Percentiles rank a stretch among this genome's conserved stretches.
Conservation (phyloP, 2,329 filamentous ascomycete species). For the Pseudocercospora cruenta region DNA sequence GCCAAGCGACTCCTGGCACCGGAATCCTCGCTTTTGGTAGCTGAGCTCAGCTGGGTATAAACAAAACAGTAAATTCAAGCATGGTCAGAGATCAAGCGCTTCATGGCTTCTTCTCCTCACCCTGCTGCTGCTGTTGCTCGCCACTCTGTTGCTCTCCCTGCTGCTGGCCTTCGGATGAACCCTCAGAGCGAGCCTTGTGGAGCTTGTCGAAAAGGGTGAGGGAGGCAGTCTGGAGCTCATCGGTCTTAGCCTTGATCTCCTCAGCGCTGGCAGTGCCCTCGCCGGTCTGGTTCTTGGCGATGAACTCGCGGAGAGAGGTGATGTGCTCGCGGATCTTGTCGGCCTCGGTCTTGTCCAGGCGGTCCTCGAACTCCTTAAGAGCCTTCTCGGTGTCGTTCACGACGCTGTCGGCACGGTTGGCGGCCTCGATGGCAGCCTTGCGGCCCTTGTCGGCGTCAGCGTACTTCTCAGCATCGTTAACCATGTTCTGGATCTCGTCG, state of each 20-base stretch:
- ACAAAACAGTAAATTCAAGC: slow-evolving; percentile 21
- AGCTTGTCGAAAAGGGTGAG: slow-evolving; percentile 99
- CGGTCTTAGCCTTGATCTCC: slow-evolving; percentile 98
- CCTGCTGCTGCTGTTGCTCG: slow-evolving; percentile 45
- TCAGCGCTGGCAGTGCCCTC: slow-evolving; percentile 84
- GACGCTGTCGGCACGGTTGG: slow-evolving; percentile 96
- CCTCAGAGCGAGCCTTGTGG: slow-evolving; percentile 82
- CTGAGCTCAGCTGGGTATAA: slow-evolving; percentile 28
- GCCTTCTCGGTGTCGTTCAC: slow-evolving; percentile 98
- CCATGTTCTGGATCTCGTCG: slow-evolving; percentile 93
- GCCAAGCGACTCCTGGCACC: slow-evolving; percentile 5
- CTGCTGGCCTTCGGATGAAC: slow-evolving; percentile 48
- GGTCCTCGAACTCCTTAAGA: slow-evolving; percentile 93
- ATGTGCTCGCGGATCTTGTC: slow-evolving; percentile 97
- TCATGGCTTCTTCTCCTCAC: slow-evolving; percentile 74
- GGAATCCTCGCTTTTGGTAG: slow-evolving; percentile 26
- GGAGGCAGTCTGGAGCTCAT: slow-evolving; percentile 93
- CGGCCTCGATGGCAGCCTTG: slow-evolving; percentile 91
- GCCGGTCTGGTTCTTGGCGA: slow-evolving; percentile 91
- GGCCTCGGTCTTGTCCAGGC: slow-evolving; percentile 93
- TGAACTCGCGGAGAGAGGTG: slow-evolving; percentile 75
- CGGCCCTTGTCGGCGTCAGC: slow-evolving; percentile 94
- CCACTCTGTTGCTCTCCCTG: slow-evolving; percentile 47
- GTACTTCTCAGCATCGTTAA: slow-evolving; percentile 96
- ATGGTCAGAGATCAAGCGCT: slow-evolving; percentile 23